These are phyloP conservation scores for Hanseniaspora uvarum DNA, from an alignment of 1,139 yeast species.

Conservation along the genomic window DNA sequence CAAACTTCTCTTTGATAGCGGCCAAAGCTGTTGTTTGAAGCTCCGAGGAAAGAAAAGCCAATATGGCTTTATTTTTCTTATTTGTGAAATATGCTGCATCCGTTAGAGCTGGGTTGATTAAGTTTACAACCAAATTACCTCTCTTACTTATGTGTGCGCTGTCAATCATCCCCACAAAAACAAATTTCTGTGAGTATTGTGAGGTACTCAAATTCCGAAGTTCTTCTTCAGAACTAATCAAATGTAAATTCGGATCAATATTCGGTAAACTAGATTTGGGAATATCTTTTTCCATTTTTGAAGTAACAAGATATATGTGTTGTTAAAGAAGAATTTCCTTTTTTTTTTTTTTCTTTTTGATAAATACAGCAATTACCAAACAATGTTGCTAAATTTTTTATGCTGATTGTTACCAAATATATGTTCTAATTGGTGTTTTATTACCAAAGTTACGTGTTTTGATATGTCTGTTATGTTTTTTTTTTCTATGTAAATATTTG, in stretches of 20 bases:
- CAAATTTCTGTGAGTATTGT: background rate
- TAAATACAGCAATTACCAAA: no score
- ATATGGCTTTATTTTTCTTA: background rate
- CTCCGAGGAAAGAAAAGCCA: background rate
- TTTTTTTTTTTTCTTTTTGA: no score
- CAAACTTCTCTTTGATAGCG: background rate
- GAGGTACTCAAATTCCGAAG: background rate
- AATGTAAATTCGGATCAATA: background rate
- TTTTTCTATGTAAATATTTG: no score
- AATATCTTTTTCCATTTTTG: background rate
- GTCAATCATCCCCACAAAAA: slow-evolving; percentile 1
- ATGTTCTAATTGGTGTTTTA: no score
- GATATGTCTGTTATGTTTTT: no score
- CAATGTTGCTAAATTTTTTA: no score
- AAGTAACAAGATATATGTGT: background rate
- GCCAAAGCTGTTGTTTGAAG: background rate
- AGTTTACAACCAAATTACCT: background rate
- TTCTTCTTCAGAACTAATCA: background rate
- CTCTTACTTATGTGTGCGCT: slow-evolving; percentile 1
- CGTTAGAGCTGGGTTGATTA: background rate
- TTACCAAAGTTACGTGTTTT: no score
- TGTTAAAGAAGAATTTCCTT: background rate
- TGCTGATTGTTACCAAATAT: no score
- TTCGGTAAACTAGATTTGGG: background rate
- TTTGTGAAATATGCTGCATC: background rate